Evolutionary conservation across 176 grass and related monocot genomes (phyloP).

Genomic region (Lolium perenne): DNA sequence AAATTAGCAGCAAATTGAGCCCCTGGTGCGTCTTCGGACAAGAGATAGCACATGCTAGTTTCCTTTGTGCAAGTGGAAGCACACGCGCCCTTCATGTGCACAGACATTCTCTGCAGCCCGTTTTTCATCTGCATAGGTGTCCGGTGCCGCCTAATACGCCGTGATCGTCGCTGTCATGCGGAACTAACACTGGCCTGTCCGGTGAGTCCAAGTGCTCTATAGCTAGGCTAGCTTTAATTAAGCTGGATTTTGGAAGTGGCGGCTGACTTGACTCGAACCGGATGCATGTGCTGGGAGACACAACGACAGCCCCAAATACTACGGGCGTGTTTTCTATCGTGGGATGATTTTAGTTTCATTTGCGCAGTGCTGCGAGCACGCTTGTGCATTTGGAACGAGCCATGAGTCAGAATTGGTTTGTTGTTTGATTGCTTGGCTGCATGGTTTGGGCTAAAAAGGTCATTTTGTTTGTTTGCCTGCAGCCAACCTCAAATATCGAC

Average conservation of each 20-base stretch:
- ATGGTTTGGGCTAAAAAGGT: no score
- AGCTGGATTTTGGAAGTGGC: background rate
- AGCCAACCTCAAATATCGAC: no score
- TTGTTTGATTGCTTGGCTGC: no score
- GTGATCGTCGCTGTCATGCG: constrained; percentile 23
- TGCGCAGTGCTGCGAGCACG: no score
- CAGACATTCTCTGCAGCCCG: constrained; percentile 27
- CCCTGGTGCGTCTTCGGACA: background rate
- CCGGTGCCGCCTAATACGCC: constrained; percentile 41
- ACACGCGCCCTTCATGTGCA: background rate
- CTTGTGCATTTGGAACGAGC: no score
- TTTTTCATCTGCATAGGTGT: constrained; percentile 15
- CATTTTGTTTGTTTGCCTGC: no score
- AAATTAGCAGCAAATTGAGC: background rate
- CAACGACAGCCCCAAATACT: constrained; percentile 8
- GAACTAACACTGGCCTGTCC: background rate
- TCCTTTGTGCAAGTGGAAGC: constrained; percentile 43
- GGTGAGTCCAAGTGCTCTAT: constrained; percentile 22
- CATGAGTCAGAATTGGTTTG: no score
- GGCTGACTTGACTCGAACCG: background rate
- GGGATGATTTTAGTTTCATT: no score
- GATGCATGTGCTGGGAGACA: background rate
- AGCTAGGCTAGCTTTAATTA: background rate
- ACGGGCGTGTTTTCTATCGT: background rate
- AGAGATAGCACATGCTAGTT: constrained; percentile 39